Percentiles rank a stretch among this genome's conserved stretches.
phyloP scores from a whole-genome alignment of 345 rosid species.

The Balakata baccata region DNA sequence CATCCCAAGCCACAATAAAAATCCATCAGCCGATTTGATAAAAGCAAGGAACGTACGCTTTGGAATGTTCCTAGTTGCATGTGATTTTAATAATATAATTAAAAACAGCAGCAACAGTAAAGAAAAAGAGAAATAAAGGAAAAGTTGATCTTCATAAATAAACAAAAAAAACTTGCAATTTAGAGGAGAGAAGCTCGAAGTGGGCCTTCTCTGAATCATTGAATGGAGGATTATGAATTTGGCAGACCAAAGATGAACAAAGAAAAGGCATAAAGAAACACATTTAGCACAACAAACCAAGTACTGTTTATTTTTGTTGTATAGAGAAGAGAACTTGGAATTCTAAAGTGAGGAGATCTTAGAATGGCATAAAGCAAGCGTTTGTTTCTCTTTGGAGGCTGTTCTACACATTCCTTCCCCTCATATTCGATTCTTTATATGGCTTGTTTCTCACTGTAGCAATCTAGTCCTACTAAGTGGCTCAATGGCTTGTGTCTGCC shows the following conservation, averaged over 20 bases:
- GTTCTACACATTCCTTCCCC: constrained; percentile 15
- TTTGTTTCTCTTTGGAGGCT: constrained; percentile 25
- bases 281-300: constrained; percentile 48
- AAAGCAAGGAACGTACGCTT: constrained; percentile 46
- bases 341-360: constrained; percentile 32
- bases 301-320: constrained; percentile 33
- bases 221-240: constrained; percentile 31
- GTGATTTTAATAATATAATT: constrained; percentile 24
- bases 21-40: constrained; percentile 22
- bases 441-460: constrained; percentile 21
- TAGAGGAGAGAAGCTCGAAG: constrained; percentile 16
- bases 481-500: constrained; percentile 11
- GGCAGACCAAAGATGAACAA: constrained; percentile 29
- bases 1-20: constrained; percentile 19
- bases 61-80: constrained; percentile 53
- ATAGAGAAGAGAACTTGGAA: constrained; percentile 53
- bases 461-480: constrained; percentile 10
- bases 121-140: constrained; percentile 34
- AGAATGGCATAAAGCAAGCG: constrained; percentile 29
- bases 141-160: constrained; percentile 26
- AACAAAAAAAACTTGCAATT: constrained; percentile 20
- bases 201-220: constrained; percentile 35
- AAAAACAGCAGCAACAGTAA: constrained; percentile 23
- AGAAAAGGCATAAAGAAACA: constrained; percentile 46
- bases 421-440: constrained; percentile 18